These are phyloP conservation scores for Yamadazyma philogaea DNA, from an alignment of 805 yeast species.

Conservation along the genomic window DNA sequence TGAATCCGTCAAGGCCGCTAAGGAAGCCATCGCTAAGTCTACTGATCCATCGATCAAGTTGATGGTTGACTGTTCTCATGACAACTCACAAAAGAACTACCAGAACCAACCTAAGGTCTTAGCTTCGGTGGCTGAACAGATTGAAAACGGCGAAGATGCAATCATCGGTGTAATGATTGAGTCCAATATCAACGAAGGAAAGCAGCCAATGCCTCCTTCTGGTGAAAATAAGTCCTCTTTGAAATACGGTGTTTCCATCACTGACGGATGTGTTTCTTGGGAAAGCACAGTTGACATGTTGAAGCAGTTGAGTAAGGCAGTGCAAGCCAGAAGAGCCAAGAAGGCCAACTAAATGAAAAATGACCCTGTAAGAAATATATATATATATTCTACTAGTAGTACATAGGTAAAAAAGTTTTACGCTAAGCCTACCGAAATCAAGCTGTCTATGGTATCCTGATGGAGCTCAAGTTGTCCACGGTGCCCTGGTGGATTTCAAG, in stretches of 20 bases:
- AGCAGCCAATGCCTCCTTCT: conserved; percentile 80
- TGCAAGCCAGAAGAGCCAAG: conserved; percentile 63
- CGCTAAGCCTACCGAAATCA: too few relatives aligned
- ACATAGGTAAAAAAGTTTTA: too few relatives aligned
- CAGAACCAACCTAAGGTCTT: conserved; percentile 92
- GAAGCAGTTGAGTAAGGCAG: conserved; percentile 71
- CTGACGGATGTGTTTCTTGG: conserved; percentile 97
- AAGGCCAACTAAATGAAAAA: conserved; percentile 6
- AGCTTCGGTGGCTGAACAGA: conserved; percentile 70
- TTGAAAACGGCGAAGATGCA: conserved; percentile 65
- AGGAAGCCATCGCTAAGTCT: conserved; percentile 53
- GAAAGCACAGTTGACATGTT: conserved; percentile 76
- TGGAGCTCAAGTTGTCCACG: too few relatives aligned
- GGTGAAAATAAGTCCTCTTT: conserved; percentile 58
- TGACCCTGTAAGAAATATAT: neutral
- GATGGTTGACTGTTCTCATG: conserved; percentile 98
- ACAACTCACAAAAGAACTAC: conserved; percentile 88
- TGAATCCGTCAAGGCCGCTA: conserved; percentile 64
- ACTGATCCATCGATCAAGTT: conserved; percentile 59
- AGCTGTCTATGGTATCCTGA: too few relatives aligned
- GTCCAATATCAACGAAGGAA: conserved; percentile 86
- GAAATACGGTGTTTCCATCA: conserved; percentile 90
- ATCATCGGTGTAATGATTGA: conserved; percentile 97
- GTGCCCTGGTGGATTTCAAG: conserved; percentile 3
- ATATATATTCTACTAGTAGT: too few relatives aligned